Evolutionary conservation across 2,329 filamentous ascomycete genomes (phyloP).

Genomic region (Onygenales sp.): DNA sequence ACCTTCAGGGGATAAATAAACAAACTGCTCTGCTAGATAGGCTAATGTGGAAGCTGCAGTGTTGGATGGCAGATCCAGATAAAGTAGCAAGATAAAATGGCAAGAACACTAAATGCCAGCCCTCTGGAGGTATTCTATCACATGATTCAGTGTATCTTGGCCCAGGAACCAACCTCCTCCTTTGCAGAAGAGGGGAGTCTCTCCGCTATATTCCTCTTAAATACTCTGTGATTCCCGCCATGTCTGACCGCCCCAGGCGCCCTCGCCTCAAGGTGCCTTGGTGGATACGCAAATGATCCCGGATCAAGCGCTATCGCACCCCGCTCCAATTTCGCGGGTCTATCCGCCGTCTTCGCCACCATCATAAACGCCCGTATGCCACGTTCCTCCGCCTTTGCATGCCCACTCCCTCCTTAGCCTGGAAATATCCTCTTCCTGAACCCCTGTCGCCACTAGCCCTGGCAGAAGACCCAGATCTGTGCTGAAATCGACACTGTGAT

Average conservation of each 20-base stretch:
- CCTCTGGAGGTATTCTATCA: too few species aligned
- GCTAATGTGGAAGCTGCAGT: too few species aligned
- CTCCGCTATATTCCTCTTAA: too few species aligned
- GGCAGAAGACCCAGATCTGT: constrained; percentile 7
- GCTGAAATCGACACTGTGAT: constrained; percentile 5
- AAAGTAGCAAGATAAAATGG: too few species aligned
- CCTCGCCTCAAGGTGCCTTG: constrained; percentile 7
- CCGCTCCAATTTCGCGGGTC: constrained; percentile 10
- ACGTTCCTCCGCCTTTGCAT: constrained; percentile 13
- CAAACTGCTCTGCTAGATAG: too few species aligned
- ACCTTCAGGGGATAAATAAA: too few species aligned
- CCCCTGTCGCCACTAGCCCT: constrained; percentile 4
- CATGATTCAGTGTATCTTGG: too few species aligned
- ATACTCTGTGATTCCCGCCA: too few species aligned
- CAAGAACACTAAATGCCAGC: too few species aligned
- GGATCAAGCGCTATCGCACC: neutral
- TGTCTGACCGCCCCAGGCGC: neutral
- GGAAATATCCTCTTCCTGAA: constrained; percentile 9
- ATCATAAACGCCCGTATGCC: constrained; percentile 9
- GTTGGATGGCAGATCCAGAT: too few species aligned
- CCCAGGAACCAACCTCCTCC: too few species aligned
- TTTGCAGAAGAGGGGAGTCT: too few species aligned
- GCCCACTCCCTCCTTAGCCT: constrained; percentile 4
- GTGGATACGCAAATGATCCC: constrained; percentile 8
- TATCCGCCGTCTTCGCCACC: constrained; percentile 10